A percentile compares a stretch with the other conserved stretches of the same genome.
Evolutionary conservation across 192 early-diverging fungal genomes (phyloP).

Genomic region (Gonapodya prolifera): DNA sequence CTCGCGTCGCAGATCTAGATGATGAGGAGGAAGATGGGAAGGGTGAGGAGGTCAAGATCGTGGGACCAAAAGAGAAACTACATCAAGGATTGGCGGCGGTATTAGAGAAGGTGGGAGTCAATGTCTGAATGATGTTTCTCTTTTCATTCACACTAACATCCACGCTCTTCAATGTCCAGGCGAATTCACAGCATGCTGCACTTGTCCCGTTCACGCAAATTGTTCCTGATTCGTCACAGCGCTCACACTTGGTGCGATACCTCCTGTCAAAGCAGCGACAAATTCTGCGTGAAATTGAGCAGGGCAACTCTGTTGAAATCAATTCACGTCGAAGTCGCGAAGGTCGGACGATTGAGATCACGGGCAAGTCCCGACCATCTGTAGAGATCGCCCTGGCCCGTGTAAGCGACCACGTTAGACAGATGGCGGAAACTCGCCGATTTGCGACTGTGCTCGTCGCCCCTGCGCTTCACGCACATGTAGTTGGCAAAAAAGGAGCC

Average conservation of each 20-base stretch:
- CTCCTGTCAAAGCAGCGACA: neutral
- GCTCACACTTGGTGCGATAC: neutral
- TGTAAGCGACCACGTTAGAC: neutral
- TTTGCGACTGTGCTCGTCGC: conserved; percentile 64
- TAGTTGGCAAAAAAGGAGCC: conserved; percentile 47
- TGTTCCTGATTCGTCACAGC: neutral
- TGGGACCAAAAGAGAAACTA: conserved; percentile 61
- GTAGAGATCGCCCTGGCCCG: neutral
- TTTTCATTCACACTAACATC: neutral
- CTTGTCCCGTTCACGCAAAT: neutral
- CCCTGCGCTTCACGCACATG: conserved; percentile 57
- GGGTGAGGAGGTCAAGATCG: conserved; percentile 62
- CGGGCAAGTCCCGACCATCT: neutral
- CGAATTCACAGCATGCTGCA: neutral
- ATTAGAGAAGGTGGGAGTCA: conserved; percentile 48
- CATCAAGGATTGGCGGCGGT: conserved; percentile 62
- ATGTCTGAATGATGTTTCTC: neutral
- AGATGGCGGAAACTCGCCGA: conserved; percentile 7
- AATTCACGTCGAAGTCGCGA: neutral
- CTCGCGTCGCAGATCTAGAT: conserved; percentile 42
- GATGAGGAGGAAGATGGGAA: neutral
- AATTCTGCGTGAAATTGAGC: neutral
- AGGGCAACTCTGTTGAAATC: conserved; percentile 59
- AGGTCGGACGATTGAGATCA: neutral
- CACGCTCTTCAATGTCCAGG: neutral